Conservation (phyloP, 2,329 filamentous ascomycete genomes). For the Sphaceloma murrayae region DNA sequence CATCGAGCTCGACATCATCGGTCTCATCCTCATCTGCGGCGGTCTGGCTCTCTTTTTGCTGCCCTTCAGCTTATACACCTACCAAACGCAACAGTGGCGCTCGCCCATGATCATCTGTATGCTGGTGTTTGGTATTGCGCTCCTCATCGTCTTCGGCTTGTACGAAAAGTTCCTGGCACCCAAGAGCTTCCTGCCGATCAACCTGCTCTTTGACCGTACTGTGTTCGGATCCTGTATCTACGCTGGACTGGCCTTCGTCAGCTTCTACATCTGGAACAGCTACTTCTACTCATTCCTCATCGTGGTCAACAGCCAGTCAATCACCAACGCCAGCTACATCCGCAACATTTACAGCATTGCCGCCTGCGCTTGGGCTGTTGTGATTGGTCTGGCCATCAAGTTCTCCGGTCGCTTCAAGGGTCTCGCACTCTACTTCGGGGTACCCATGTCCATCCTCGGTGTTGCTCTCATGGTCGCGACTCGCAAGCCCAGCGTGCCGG, state of each 20-base stretch:
- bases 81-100: slow-evolving; percentile 17
- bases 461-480: slow-evolving; percentile 31
- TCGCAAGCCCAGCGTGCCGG: slow-evolving; percentile 30
- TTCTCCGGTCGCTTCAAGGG: slow-evolving; percentile 43
- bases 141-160: slow-evolving; percentile 38
- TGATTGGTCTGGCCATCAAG: slow-evolving; percentile 41
- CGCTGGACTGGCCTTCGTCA: slow-evolving; percentile 36
- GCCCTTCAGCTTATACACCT: slow-evolving; percentile 20
- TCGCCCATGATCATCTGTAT: slow-evolving; percentile 25
- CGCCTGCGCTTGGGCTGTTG: slow-evolving; percentile 36
- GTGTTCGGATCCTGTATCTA: slow-evolving; percentile 39
- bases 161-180: slow-evolving; percentile 51
- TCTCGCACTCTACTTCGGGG: slow-evolving; percentile 28
- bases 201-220: slow-evolving; percentile 42
- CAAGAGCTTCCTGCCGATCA: slow-evolving; percentile 48
- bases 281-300: slow-evolving; percentile 40
- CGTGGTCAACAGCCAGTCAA: slow-evolving; percentile 37
- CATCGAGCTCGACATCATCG: slow-evolving; percentile 26
- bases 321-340: slow-evolving; percentile 25
- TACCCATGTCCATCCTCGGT: slow-evolving; percentile 30
- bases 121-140: slow-evolving; percentile 26
- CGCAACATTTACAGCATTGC: slow-evolving; percentile 30
- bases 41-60: slow-evolving; percentile 20
- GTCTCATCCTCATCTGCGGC: slow-evolving; percentile 24
- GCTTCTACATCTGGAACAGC: slow-evolving; percentile 35